Conservation (phyloP, 2,329 filamentous ascomycete species). For the Aspergillus neoniger region DNA sequence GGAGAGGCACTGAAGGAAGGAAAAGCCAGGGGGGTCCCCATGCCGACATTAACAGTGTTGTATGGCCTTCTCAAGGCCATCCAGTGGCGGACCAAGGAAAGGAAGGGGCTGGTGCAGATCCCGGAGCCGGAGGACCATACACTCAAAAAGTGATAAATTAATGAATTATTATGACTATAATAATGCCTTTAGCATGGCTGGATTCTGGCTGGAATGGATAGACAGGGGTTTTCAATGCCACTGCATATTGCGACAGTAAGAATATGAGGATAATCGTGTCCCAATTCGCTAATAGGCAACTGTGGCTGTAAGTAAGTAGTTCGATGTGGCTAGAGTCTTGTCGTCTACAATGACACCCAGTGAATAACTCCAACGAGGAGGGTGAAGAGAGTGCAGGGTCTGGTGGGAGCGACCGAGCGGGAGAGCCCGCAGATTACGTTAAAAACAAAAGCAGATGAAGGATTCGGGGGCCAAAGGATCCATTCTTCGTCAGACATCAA, state of each 20-base stretch:
- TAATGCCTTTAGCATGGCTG: too few species aligned
- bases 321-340: neutral
- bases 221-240: too few species aligned
- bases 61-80: constrained; percentile 32
- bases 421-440: neutral
- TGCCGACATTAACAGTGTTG: constrained; percentile 29
- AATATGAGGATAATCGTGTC: too few species aligned
- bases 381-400: neutral
- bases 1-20: constrained; percentile 60
- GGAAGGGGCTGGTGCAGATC: constrained; percentile 17
- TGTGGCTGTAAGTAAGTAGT: neutral
- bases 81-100: constrained; percentile 31
- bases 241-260: too few species aligned
- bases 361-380: neutral
- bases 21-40: constrained; percentile 47
- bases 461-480: neutral
- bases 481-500: neutral
- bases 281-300: neutral
- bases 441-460: neutral
- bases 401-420: neutral
- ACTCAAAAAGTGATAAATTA: neutral
- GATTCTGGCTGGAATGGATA: too few species aligned
- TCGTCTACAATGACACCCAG: too few species aligned
- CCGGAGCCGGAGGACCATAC: constrained; percentile 16
- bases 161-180: neutral